Evolutionary conservation across 2,329 filamentous ascomycete genomes (phyloP), one percentile per base, ranked within the genome.

Genomic region (Trichocomaceae sp.): DNA sequence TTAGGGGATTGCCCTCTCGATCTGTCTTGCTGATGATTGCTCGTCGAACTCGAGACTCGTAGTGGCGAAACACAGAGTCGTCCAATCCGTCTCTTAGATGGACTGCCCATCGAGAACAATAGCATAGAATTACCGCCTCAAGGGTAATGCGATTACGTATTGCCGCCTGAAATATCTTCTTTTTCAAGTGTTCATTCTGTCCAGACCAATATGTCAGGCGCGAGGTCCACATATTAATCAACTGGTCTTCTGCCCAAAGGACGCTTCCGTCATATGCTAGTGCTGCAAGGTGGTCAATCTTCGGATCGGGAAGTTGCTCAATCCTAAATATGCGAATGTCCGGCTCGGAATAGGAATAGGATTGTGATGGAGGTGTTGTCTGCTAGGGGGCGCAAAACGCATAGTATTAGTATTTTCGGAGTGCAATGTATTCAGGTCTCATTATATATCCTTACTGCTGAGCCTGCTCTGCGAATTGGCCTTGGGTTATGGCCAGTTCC

Each of bases 151-250:
- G 66, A 57, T 72, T 62, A 20, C 56, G 58, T 61, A 69, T 68
- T 23, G 70, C 66, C 3, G 63, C 61, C 41, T 63, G 64, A 54
- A 72, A 73, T 7, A 70, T 64, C 9, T 62, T 61, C 10, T 67
- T 62, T 55, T 74, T 74, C 22, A 74, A 59, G 35, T 69, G 61
- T 23, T 58, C 52, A 52, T 74, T 74, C 53, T 71, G 68, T 1
- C 72, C 72, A 8, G 72, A 73, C 72, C 72, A 74, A 54, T 73
- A 74, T 0, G 64, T 63, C 47, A 74, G 60, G 45, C 66, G 69
- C 47, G 60, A 66, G 2, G 61, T 65, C 70, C 70, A 74, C 45
- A 63, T 66, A 45, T 72, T 67, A 3, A 63, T 61, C 42, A 74
- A 60, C 39, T 69, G 65, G 42, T 67, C 57, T 26, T 69, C 66